phyloP scores from a whole-genome alignment of 805 yeast species.

The Zygosaccharomyces siamensis region DNA sequence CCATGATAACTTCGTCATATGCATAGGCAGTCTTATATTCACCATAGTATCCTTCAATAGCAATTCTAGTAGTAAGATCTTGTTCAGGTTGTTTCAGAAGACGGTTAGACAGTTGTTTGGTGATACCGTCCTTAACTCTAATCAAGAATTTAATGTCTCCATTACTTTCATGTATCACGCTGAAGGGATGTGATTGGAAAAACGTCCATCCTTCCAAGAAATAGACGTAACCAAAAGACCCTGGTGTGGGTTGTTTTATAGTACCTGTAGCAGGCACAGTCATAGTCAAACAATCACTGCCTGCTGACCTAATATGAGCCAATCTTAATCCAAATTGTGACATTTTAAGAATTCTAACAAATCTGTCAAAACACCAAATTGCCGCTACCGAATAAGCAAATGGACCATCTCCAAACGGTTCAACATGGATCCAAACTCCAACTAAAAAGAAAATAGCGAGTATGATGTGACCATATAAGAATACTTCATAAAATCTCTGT shows the following conservation, averaged over 20 bases:
- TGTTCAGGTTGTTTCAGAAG: conserved; percentile 32
- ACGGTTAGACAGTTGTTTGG: conserved; percentile 39
- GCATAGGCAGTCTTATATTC: conserved; percentile 34
- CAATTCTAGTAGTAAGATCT: conserved; percentile 36
- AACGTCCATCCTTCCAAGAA: conserved; percentile 35
- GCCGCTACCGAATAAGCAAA: conserved; percentile 52
- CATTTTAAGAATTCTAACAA: conserved; percentile 51
- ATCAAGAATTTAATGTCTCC: conserved; percentile 24
- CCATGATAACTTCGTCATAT: conserved; percentile 37
- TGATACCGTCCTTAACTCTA: conserved; percentile 52
- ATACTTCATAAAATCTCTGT: conserved; percentile 44
- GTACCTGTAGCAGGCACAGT: conserved; percentile 10
- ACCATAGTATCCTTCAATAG: conserved; percentile 64
- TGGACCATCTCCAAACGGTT: conserved; percentile 44
- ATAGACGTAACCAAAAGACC: conserved; percentile 53
- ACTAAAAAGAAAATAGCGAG: conserved; percentile 42
- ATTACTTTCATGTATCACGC: conserved; percentile 40
- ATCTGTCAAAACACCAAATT: conserved; percentile 68
- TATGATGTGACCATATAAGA: conserved; percentile 41
- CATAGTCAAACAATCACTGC: conserved; percentile 39
- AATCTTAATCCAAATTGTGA: conserved; percentile 55
- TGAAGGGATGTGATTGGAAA: conserved; percentile 68
- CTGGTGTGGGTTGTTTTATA: conserved; percentile 47
- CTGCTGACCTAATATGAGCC: conserved; percentile 37
- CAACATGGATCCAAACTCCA: conserved; percentile 45